Percentiles rank a stretch among this genome's conserved stretches.
These are phyloP conservation scores for Hypoxylon intermedium DNA, from an alignment of 495 filamentous ascomycete species.

Conservation along the genomic window DNA sequence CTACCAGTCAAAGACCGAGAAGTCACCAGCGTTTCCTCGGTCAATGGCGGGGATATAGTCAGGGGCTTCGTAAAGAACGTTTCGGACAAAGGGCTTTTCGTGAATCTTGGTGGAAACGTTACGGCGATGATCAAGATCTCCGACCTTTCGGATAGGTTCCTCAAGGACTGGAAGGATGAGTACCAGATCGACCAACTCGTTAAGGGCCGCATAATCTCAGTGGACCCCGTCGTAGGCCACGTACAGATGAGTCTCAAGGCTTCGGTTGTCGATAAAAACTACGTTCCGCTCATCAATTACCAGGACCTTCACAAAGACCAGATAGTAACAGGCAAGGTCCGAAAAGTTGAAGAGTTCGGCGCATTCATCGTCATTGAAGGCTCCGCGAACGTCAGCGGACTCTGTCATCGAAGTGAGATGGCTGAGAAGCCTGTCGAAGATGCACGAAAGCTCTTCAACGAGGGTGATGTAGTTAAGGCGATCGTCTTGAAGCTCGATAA, in stretches of 20 bases:
- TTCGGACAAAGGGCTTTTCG: conserved; percentile 83
- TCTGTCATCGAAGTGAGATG: conserved; percentile 91
- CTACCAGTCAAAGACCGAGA: conserved; percentile 83
- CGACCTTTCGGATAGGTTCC: conserved; percentile 85
- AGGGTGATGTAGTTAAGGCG: conserved; percentile 90
- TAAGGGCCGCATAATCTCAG: conserved; percentile 77
- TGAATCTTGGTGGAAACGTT: conserved; percentile 78
- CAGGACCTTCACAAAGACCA: conserved; percentile 78
- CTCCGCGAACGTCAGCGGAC: conserved; percentile 83
- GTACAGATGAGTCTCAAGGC: conserved; percentile 86
- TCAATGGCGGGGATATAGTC: conserved; percentile 80
- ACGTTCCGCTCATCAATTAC: conserved; percentile 70
- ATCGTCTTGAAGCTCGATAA: conserved; percentile 79
- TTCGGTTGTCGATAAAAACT: conserved; percentile 81
- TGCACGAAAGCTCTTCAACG: conserved; percentile 81
- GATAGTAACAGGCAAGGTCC: conserved; percentile 83
- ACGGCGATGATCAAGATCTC: conserved; percentile 81
- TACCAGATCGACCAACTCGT: conserved; percentile 89
- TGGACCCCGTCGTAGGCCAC: conserved; percentile 69
- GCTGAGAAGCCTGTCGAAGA: conserved; percentile 79
- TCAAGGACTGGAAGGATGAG: conserved; percentile 94
- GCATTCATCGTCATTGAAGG: conserved; percentile 90
- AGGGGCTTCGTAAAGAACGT: conserved; percentile 90
- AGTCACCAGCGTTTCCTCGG: conserved; percentile 68
- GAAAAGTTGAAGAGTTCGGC: conserved; percentile 92